phyloP scores from a whole-genome alignment of 1,284 basidiomycete genomes.

The Trichosporon sp. region DNA sequence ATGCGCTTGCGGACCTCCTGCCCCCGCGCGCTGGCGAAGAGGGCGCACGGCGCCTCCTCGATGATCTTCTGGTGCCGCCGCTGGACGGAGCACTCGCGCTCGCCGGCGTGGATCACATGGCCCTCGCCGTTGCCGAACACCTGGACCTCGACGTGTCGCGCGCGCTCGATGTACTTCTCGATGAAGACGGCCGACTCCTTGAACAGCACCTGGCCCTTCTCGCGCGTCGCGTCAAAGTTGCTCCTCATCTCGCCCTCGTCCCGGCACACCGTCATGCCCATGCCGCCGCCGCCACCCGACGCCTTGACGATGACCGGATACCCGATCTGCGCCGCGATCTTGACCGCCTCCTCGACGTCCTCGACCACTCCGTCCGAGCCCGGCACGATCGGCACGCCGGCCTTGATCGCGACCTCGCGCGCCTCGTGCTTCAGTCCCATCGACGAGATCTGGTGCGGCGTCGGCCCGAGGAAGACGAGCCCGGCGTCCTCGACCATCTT shows the following conservation, averaged over 20 bases:
- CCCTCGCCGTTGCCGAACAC: constrained; percentile 62
- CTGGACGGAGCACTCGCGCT: constrained; percentile 67
- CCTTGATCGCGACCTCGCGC: constrained; percentile 54
- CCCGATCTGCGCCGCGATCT: constrained; percentile 53
- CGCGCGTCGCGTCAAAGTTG: constrained; percentile 32
- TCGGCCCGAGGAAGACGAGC: constrained; percentile 61
- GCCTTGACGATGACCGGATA: constrained; percentile 59
- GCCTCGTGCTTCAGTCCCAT: constrained; percentile 66
- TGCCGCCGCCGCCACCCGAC: constrained; percentile 66
- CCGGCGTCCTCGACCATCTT: constrained; percentile 54
- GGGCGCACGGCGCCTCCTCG: constrained; percentile 59
- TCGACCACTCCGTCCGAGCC: constrained; percentile 55
- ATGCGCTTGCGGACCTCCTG: constrained; percentile 52
- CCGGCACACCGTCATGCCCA: constrained; percentile 63
- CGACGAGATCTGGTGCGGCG: constrained; percentile 54
- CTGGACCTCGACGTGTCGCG: constrained; percentile 66
- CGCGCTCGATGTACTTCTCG: constrained; percentile 59
- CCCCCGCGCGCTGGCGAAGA: constrained; percentile 49
- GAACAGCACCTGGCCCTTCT: constrained; percentile 55
- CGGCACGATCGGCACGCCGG: constrained; percentile 58
- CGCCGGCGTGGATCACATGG: constrained; percentile 62
- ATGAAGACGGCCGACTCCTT: constrained; percentile 58
- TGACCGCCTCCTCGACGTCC: constrained; percentile 53
- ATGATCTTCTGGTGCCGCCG: constrained; percentile 69
- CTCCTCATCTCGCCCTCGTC: constrained; percentile 53